Base-by-base conservation (phyloP, 148 eudicot genomes). In the Arbutus unedo region DNA sequence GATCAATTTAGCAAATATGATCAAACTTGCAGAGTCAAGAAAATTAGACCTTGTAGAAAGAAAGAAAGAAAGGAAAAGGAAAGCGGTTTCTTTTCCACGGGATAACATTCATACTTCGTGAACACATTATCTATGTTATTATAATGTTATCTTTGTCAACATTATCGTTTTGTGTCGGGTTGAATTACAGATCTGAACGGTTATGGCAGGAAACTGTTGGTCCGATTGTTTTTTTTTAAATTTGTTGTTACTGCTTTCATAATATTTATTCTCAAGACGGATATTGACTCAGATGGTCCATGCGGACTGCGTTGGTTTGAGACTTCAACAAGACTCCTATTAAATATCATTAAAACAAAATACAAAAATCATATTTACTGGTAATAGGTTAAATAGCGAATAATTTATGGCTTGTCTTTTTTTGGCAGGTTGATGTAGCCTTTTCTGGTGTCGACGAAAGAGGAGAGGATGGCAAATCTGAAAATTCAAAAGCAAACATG, bases 361-460 rank as follows among this genome's bases (percentile, higher is more conserved):
- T 15, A 19, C 9, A 4, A 59, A 67, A 45, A 0, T 8, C 55
- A 3, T 73, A 18, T n/a, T 57, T 72, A 21, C 41, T 49, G 5
- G 45, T n/a, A 81, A 72, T 6, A 21, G 14, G 83, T 53, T 71
- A 53, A 19, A 8, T n/a, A 78, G 38, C 57, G 9, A 60, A 73
- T 2, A 50, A 41, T 74, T 78, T 60, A 47, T 81, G 83, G 64
- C 51, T 68, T n/a, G 38, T 31, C 41, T 73, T 31, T 41, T 81
- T 31, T 73, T 84, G 78, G 62, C 91, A 95, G 98, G 92, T 95
- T 79, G 97, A 95, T 85, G 97, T 95, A 80, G 91, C 91, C 6
- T 84, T 93, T 78, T 83, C 90, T 68, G 95, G 95, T 78, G 85
- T 79, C 53, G 90, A 92, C 47, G 93, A 86, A 70, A 89, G 89